Percentiles rank a stretch among this genome's conserved stretches.
phyloP scores from a whole-genome alignment of 805 yeast species.

The Lachancea meyersii region DNA sequence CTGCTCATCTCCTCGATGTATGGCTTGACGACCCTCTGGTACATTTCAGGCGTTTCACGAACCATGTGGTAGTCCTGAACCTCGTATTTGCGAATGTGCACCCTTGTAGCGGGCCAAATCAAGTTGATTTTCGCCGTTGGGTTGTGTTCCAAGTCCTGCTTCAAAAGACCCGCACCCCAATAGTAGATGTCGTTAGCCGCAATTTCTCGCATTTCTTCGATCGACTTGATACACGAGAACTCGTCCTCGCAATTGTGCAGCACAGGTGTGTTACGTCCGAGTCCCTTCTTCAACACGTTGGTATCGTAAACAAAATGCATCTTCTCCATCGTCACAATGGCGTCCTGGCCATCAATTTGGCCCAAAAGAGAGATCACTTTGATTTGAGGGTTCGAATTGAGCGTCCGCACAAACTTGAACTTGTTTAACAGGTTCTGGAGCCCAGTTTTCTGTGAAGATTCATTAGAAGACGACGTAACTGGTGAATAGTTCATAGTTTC shows the following conservation, averaged over 20 bases:
- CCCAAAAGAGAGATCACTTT: conserved; percentile 71
- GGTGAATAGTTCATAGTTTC: conserved; percentile 1
- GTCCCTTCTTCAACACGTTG: conserved; percentile 13
- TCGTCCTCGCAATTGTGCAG: conserved; percentile 25
- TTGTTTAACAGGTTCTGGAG: conserved; percentile 25
- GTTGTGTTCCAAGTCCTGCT: conserved; percentile 38
- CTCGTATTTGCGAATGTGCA: conserved; percentile 74
- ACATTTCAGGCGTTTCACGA: conserved; percentile 75
- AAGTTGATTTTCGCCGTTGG: conserved; percentile 70
- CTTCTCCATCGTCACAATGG: conserved; percentile 70
- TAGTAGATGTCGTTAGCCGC: conserved; percentile 78
- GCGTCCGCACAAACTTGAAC: conserved; percentile 43
- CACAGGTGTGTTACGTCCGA: conserved; percentile 14
- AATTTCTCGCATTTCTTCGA: conserved; percentile 33
- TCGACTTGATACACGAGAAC: conserved; percentile 27
- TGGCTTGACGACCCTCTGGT: conserved; percentile 56
- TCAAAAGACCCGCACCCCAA: conserved; percentile 62
- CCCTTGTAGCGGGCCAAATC: conserved; percentile 83
- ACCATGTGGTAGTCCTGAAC: conserved; percentile 55
- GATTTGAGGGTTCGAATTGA: conserved; percentile 57
- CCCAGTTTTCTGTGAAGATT: background rate
- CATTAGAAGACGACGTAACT: background rate
- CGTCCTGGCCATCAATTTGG: conserved; percentile 48
- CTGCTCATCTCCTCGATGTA: conserved; percentile 63
- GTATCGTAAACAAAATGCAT: conserved; percentile 48